A percentile compares a stretch with the other conserved stretches of the same genome.
Conservation (phyloP, 225 moss, liverwort and hornwort genomes). For the Marchantia paleacea region DNA sequence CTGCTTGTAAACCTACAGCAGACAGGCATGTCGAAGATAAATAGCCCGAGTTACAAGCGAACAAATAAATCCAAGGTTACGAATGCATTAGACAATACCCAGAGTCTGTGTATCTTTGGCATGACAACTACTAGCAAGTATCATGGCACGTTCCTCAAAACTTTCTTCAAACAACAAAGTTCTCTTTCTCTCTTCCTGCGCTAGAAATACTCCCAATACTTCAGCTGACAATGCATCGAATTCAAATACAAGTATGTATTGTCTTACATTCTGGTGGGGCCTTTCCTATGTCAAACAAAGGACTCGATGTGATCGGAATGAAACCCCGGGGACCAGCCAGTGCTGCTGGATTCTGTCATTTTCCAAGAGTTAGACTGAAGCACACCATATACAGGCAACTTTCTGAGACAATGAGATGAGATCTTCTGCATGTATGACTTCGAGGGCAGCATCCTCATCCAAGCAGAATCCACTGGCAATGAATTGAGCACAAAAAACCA, state of each 20-base stretch:
- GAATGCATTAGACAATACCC: no score
- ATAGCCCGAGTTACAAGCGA: neutral
- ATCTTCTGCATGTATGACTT: no score
- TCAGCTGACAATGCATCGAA: neutral
- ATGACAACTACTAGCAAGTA: no score
- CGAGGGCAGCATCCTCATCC: no score
- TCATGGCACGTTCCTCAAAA: no score
- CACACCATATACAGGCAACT: neutral
- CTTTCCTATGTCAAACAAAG: slow-evolving; percentile 68
- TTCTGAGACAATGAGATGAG: no score
- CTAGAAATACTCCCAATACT: neutral
- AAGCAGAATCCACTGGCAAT: neutral
- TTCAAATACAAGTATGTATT: neutral
- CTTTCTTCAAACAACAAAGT: no score
- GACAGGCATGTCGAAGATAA: neutral
- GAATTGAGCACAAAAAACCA: neutral
- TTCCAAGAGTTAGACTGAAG: neutral
- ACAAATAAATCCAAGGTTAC: no score
- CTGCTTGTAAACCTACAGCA: slow-evolving; percentile 61
- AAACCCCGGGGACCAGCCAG: slow-evolving; percentile 85
- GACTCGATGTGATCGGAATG: slow-evolving; percentile 58
- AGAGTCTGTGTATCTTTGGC: no score
- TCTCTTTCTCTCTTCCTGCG: no score
- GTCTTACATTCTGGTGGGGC: slow-evolving; percentile 63
- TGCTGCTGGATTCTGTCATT: slow-evolving; percentile 77